Conservation (phyloP, 108 stramenopile genomes). For the Nitzschia putrida region DNA sequence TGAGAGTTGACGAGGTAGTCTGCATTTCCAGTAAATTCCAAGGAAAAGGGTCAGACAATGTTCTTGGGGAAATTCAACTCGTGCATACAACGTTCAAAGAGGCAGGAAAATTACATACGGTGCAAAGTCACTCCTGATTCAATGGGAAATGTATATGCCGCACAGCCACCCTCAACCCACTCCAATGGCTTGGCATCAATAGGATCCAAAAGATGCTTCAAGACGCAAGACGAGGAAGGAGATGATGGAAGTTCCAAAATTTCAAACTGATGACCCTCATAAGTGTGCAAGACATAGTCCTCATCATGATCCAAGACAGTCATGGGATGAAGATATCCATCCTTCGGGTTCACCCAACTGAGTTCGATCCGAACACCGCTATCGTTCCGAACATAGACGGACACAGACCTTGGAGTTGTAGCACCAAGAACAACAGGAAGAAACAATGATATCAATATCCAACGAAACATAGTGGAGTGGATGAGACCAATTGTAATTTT, state of each 20-base stretch:
- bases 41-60: too few species aligned
- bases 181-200: too few species aligned
- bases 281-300: constrained; percentile 41
- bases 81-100: too few species aligned
- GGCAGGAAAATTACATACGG: neutral
- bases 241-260: constrained; percentile 53
- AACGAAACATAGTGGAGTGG: too few species aligned
- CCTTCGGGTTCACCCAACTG: constrained; percentile 20
- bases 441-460: too few species aligned
- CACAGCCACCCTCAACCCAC: too few species aligned
- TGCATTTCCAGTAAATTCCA: too few species aligned
- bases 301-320: constrained; percentile 3
- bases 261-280: constrained; percentile 69
- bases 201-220: too few species aligned
- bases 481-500: too few species aligned
- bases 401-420: neutral
- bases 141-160: too few species aligned
- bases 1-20: neutral
- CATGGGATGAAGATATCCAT: neutral
- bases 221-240: neutral
- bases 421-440: neutral
- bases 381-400: constrained; percentile 10
- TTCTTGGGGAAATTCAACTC: too few species aligned
- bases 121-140: too few species aligned
- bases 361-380: constrained; percentile 4